phyloP scores from a whole-genome alignment of 805 yeast genomes.

The Kodamaea kaohsiungensis region DNA sequence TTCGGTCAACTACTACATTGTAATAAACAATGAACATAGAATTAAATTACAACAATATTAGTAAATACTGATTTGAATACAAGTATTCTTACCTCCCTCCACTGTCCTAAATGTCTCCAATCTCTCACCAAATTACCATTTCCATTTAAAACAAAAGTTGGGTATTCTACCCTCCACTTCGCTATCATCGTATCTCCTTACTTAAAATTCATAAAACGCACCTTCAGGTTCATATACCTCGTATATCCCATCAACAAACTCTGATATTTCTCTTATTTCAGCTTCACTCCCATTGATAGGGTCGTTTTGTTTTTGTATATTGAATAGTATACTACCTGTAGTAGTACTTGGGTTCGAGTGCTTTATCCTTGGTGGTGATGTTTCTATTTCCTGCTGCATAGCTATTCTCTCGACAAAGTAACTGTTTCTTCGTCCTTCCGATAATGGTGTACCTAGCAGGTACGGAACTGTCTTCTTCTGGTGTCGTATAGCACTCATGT shows the following conservation, averaged over 20 bases:
- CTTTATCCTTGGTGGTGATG: background rate
- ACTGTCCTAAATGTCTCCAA: too few species aligned
- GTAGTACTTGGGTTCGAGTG: background rate
- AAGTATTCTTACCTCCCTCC: too few species aligned
- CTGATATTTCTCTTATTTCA: background rate
- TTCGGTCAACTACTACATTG: too few species aligned
- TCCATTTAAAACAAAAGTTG: too few species aligned
- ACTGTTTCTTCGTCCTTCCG: slow-evolving; percentile 5
- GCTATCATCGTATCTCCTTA: too few species aligned
- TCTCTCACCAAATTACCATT: too few species aligned
- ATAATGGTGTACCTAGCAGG: slow-evolving; percentile 1
- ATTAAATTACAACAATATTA: too few species aligned
- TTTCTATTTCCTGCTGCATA: slow-evolving; percentile 33
- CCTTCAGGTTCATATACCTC: too few species aligned
- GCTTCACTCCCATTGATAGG: background rate
- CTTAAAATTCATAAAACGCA: too few species aligned
- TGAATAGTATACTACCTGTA: background rate
- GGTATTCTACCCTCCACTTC: too few species aligned
- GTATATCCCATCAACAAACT: background rate
- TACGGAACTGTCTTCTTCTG: background rate
- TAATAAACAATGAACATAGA: too few species aligned
- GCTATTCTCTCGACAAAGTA: slow-evolving; percentile 30
- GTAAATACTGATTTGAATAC: too few species aligned
- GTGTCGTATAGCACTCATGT: background rate
- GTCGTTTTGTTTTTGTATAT: background rate